Evolutionary conservation across 345 rosid genomes (phyloP), one percentile per base, ranked within the genome.

Genomic region (Laguncularia racemosa): DNA sequence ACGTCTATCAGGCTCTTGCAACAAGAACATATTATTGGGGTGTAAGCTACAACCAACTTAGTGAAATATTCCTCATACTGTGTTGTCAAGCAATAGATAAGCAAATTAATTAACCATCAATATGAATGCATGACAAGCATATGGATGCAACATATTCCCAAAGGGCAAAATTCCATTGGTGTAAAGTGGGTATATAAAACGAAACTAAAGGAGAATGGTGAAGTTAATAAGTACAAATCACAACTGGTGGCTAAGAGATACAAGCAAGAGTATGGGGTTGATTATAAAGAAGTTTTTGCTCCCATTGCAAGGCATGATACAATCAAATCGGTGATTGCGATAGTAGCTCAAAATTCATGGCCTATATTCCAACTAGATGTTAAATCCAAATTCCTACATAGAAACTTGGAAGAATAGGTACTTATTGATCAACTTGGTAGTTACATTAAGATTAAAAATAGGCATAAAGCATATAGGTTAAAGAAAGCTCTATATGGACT

Each of bases 401-500:
- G 16, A 1, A 18, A 47, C 15, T 16, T n/a, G 12, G 46, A 50
- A n/a, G 26, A 60, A 46, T 33, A 60, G 16, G 63, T 49, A 13
- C 14, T 6, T 17, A 16, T 65, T 4, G 18, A 52, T n/a, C 62
- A 52, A 51, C 53, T 45, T 1, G 3, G 0, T 6, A 14, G 56
- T 3, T 64, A 55, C 4, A 18, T 28, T 4, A 46, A 45, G n/a
- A 1, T 13, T 12, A 44, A 43, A 10, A 15, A n/a, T 9, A 45
- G 51, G 26, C 15, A 16, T 14, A 4, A 20, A 0, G 59, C 55
- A 1, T 62, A 46, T 33, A 46, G 8, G 16, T 47, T 55, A 11
- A 33, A 49, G 12, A 63, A 49, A 16, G 38, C 26, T 48, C 26
- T 63, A 14, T 63, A 63, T n/a, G 44, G 48, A 13, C 13, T 63